Conservation (phyloP, 2,329 filamentous ascomycete genomes). For the Aureobasidium sp. region DNA sequence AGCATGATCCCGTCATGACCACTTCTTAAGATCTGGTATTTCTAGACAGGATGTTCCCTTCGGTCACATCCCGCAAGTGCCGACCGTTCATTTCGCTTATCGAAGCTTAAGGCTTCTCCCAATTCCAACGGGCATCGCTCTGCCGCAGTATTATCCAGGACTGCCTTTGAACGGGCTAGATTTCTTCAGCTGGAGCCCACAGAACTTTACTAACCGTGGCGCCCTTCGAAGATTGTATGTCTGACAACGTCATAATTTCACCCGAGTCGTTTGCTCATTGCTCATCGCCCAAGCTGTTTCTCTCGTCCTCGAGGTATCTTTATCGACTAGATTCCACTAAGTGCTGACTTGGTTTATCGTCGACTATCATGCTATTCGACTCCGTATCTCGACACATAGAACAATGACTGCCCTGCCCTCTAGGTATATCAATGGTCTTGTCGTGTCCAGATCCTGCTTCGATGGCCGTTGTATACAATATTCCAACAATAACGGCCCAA, state of each 20-base stretch:
- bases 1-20: too few relatives aligned
- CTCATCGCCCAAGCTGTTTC: background rate
- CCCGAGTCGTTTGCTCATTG: too few relatives aligned
- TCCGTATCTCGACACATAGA: background rate
- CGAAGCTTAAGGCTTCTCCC: background rate
- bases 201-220: background rate
- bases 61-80: background rate
- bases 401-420: background rate
- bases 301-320: background rate
- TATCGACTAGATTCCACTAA: background rate
- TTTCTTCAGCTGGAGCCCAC: background rate
- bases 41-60: background rate
- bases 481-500: background rate
- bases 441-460: background rate
- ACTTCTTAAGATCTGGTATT: too few relatives aligned
- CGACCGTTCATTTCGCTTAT: background rate
- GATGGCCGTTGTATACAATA: slow-evolving; percentile 16
- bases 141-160: background rate
- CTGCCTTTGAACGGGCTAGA: background rate
- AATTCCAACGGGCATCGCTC: slow-evolving; percentile 1
- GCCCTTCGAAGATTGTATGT: too few relatives aligned
- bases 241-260: background rate
- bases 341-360: background rate
- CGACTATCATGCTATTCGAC: too few relatives aligned
- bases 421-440: background rate